Evolutionary conservation across 108 stramenopile species (phyloP).

Genomic region (Skeletonema potamos): DNA sequence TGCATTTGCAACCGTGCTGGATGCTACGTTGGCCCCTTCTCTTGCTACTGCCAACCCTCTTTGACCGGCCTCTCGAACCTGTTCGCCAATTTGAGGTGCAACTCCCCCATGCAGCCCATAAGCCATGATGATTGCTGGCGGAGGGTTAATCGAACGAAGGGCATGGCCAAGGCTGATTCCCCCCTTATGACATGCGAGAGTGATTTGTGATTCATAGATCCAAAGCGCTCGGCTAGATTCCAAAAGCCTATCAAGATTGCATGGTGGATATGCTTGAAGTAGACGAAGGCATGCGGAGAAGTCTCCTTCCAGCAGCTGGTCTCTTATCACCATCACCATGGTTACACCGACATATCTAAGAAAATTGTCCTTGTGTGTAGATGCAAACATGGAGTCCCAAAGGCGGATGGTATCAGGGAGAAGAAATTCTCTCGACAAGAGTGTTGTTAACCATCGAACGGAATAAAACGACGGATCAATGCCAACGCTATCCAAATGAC

Average conservation of each 20-base stretch:
- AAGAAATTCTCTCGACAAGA: slow-evolving; percentile 94
- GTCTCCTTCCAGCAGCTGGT: slow-evolving; percentile 75
- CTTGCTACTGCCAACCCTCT: slow-evolving; percentile 43
- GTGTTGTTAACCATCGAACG: slow-evolving; percentile 95
- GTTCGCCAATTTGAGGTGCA: slow-evolving; percentile 42
- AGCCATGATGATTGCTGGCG: slow-evolving; percentile 75
- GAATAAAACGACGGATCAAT: slow-evolving; percentile 89
- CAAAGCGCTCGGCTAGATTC: slow-evolving; percentile 76
- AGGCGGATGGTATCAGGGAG: slow-evolving; percentile 96
- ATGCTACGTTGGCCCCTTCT: slow-evolving; percentile 42
- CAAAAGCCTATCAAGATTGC: slow-evolving; percentile 70
- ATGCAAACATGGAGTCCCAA: slow-evolving; percentile 96
- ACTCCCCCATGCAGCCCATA: slow-evolving; percentile 72
- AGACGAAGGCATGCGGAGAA: slow-evolving; percentile 72
- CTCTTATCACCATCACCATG: slow-evolving; percentile 89
- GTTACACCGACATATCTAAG: slow-evolving; percentile 90
- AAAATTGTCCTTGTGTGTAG: slow-evolving; percentile 89
- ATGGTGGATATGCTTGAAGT: slow-evolving; percentile 75
- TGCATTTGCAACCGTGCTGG: slow-evolving; percentile 45
- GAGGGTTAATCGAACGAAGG: slow-evolving; percentile 65
- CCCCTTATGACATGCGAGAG: slow-evolving; percentile 75
- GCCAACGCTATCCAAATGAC: slow-evolving; percentile 80
- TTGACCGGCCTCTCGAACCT: slow-evolving; percentile 41
- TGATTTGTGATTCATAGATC: slow-evolving; percentile 87
- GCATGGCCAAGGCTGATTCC: slow-evolving; percentile 72